phyloP scores from a whole-genome alignment of 2,329 filamentous ascomycete species.

The Fusarium decemcellulare region DNA sequence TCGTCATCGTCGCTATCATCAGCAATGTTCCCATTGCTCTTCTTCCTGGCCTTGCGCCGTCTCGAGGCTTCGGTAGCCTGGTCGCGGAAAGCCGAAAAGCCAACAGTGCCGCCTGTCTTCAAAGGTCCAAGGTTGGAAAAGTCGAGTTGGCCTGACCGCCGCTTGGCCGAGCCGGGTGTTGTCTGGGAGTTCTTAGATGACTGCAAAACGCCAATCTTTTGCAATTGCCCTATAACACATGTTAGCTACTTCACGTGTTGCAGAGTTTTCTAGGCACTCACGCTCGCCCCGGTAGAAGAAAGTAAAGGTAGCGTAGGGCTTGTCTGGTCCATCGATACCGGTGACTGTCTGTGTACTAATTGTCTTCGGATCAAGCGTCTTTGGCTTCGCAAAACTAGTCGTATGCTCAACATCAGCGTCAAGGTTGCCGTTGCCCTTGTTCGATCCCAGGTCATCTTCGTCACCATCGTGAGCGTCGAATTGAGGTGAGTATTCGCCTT shows the following conservation, averaged over 20 bases:
- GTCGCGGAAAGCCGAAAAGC: slow-evolving; percentile 91
- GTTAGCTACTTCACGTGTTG: slow-evolving; percentile 35
- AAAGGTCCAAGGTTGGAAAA: slow-evolving; percentile 88
- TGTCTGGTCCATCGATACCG: slow-evolving; percentile 94
- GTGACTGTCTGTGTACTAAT: slow-evolving; percentile 99
- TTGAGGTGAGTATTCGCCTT: slow-evolving; percentile 97
- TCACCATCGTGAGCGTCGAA: slow-evolving; percentile 98
- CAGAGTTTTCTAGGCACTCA: slow-evolving; percentile 64
- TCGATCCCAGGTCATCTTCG: slow-evolving; percentile 70
- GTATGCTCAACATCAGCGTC: slow-evolving; percentile 95
- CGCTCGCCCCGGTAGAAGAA: slow-evolving; percentile 98
- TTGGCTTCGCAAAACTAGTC: slow-evolving; percentile 97
- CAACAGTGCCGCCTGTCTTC: slow-evolving; percentile 88
- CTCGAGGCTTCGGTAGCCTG: slow-evolving; percentile 67
- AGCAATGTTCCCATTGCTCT: slow-evolving; percentile 76
- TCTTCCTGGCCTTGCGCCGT: slow-evolving; percentile 72
- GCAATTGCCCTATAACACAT: slow-evolving; percentile 81
- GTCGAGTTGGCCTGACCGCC: slow-evolving; percentile 86
- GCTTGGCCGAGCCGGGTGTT: slow-evolving; percentile 75
- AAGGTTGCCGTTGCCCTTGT: slow-evolving; percentile 70
- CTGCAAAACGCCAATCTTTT: slow-evolving; percentile 93
- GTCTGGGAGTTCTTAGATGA: slow-evolving; percentile 75
- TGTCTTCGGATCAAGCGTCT: slow-evolving; percentile 94
- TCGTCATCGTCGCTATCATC: slow-evolving; percentile 83
- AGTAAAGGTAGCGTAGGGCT: slow-evolving; percentile 96